Conservation (phyloP, 2,329 filamentous ascomycete species). For the Lecanosticta acicola region DNA sequence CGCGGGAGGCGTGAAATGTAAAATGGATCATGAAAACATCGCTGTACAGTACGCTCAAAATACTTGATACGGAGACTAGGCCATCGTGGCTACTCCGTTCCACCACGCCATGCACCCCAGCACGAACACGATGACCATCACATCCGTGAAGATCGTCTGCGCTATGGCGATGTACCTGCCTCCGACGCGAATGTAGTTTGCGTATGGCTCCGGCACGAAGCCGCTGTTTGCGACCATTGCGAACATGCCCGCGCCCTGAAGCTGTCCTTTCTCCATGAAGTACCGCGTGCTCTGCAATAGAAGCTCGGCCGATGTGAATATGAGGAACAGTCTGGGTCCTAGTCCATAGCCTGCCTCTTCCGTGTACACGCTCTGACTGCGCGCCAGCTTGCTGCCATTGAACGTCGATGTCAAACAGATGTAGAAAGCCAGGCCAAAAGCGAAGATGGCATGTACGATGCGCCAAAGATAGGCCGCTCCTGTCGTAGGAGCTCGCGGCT, state of each 20-base stretch:
- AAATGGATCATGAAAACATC: not conserved
- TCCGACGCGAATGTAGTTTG: conserved; percentile 55
- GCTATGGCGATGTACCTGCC: conserved; percentile 67
- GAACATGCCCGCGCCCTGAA: conserved; percentile 57
- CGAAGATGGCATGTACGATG: conserved; percentile 66
- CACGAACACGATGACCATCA: conserved; percentile 72
- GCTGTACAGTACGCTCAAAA: conserved; percentile 5
- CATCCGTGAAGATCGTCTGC: conserved; percentile 64
- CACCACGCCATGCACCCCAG: conserved; percentile 55
- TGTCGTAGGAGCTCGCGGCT: conserved; percentile 33
- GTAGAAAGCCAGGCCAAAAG: conserved; percentile 64
- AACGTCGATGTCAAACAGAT: conserved; percentile 64
- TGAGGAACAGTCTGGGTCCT: conserved; percentile 62
- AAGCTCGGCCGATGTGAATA: conserved; percentile 74
- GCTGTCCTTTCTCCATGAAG: conserved; percentile 58
- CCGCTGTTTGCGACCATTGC: conserved; percentile 53
- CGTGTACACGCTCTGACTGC: conserved; percentile 39
- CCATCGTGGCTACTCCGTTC: conserved; percentile 28
- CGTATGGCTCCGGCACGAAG: conserved; percentile 61
- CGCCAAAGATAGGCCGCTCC: conserved; percentile 59
- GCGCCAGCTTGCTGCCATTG: conserved; percentile 58
- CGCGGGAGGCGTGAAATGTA: not conserved
- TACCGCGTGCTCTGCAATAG: conserved; percentile 65
- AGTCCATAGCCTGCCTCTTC: conserved; percentile 36
- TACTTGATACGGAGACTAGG: conserved; percentile 7